Percentiles rank a stretch among this genome's conserved stretches.
Conservation (phyloP, 1,284 basidiomycete genomes). For the Ustilago cynodontis region DNA sequence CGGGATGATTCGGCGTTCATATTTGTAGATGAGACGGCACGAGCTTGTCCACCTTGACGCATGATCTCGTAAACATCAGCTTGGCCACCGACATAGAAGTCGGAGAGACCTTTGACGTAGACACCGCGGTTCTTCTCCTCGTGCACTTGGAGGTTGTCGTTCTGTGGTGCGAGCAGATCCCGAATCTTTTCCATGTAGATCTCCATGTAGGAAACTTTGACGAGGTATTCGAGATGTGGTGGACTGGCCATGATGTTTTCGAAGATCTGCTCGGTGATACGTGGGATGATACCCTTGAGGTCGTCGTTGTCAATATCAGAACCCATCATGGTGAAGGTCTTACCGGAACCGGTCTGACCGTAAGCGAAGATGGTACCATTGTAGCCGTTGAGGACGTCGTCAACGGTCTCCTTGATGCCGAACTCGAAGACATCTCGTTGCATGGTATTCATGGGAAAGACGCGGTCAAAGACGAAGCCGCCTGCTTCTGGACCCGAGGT, state of each 20-base stretch:
- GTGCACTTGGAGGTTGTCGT: constrained; percentile 98
- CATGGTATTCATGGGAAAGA: constrained; percentile 91
- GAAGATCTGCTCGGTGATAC: constrained; percentile 99
- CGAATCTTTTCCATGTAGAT: constrained; percentile 98
- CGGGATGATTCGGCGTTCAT: constrained; percentile 99
- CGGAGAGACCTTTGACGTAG: constrained; percentile 96
- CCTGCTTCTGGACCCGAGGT: constrained; percentile 74
- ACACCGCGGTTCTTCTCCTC: constrained; percentile 98
- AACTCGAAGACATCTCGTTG: constrained; percentile 98
- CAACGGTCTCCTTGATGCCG: constrained; percentile 86
- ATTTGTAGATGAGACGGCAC: constrained; percentile 95
- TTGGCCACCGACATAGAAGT: constrained; percentile 88
- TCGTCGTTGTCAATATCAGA: constrained; percentile 88
- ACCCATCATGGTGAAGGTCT: constrained; percentile 74
- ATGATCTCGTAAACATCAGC: constrained; percentile 97
- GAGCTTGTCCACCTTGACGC: constrained; percentile 90
- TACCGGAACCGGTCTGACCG: constrained; percentile 88
- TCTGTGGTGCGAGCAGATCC: constrained; percentile 94
- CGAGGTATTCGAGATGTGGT: constrained; percentile 94
- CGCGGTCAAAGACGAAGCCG: constrained; percentile 97
- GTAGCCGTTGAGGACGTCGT: constrained; percentile 95
- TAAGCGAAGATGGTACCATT: constrained; percentile 93
- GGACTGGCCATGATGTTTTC: constrained; percentile 96
- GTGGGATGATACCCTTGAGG: constrained; percentile 91
- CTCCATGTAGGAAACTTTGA: constrained; percentile 99